phyloP scores from a whole-genome alignment of 2,329 filamentous ascomycete genomes.

The Zymoseptoria pseudotritici region DNA sequence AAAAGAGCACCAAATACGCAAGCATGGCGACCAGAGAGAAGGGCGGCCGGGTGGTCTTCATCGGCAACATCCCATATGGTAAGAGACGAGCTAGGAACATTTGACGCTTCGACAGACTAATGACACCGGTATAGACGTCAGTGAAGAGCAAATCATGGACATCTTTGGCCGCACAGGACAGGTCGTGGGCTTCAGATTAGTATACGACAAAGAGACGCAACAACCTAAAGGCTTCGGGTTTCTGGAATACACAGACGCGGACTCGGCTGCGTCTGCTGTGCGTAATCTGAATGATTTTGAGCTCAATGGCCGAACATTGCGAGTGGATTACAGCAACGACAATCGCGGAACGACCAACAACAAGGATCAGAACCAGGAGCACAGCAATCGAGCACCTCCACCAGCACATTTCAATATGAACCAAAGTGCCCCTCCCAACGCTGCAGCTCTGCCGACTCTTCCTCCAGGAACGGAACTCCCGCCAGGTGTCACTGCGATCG shows the following conservation, averaged over 20 bases:
- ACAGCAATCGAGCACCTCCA: slow-evolving; percentile 26
- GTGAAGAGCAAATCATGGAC: slow-evolving; percentile 91
- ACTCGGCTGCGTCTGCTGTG: slow-evolving; percentile 86
- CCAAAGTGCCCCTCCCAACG: slow-evolving; percentile 27
- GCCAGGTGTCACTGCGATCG: slow-evolving; percentile 72
- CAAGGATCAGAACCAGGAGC: slow-evolving; percentile 10
- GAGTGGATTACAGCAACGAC: slow-evolving; percentile 94
- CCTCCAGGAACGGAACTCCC: slow-evolving; percentile 79
- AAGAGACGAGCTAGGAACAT: slow-evolving; percentile 17
- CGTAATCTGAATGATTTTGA: slow-evolving; percentile 94
- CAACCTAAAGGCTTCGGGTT: slow-evolving; percentile 96
- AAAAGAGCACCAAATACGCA: slow-evolving; percentile 36
- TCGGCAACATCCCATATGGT: slow-evolving; percentile 82
- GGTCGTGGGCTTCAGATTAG: slow-evolving; percentile 83
- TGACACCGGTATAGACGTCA: slow-evolving; percentile 57
- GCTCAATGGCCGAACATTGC: slow-evolving; percentile 86
- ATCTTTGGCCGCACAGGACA: slow-evolving; percentile 87
- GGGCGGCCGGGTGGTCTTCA: slow-evolving; percentile 72
- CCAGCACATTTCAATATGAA: slow-evolving; percentile 41
- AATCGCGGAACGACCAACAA: slow-evolving; percentile 51
- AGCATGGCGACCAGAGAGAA: slow-evolving; percentile 47
- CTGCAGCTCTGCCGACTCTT: slow-evolving; percentile 63
- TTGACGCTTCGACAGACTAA: neutral
- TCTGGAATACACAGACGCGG: slow-evolving; percentile 87
- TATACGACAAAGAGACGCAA: slow-evolving; percentile 92